Percentiles rank a stretch among this genome's conserved stretches.
These are phyloP conservation scores for Vickermania ingenoplastis DNA, from an alignment of 208 protist genomes.

Conservation along the genomic window DNA sequence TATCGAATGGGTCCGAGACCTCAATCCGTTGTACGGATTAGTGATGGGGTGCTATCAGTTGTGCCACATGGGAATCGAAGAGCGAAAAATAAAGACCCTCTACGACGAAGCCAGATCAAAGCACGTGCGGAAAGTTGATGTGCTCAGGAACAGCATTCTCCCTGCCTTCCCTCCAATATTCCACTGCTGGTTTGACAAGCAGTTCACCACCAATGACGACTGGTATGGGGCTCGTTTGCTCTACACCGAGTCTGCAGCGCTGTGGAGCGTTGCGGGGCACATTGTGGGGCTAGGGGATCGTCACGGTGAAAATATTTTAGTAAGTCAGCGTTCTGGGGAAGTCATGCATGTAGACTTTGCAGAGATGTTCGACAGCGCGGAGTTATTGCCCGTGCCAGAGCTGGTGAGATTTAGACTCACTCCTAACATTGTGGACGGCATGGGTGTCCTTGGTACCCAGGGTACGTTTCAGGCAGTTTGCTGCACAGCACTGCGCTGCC, in stretches of 20 bases:
- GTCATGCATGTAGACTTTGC: constrained; percentile 94
- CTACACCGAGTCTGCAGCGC: constrained; percentile 84
- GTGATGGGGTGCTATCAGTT: constrained; percentile 63
- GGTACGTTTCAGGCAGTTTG: constrained; percentile 87
- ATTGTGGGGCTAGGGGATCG: constrained; percentile 92
- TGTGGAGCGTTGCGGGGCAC: constrained; percentile 95
- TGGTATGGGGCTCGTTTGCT: constrained; percentile 86
- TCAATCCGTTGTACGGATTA: constrained; percentile 64
- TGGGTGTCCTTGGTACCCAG: constrained; percentile 90
- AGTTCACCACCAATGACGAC: constrained; percentile 75
- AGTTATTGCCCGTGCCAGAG: constrained; percentile 90
- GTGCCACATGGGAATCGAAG: constrained; percentile 36
- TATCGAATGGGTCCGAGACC: constrained; percentile 94
- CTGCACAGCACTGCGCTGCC: constrained; percentile 78
- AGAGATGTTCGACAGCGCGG: constrained; percentile 95
- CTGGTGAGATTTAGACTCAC: constrained; percentile 96
- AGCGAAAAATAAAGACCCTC: background rate
- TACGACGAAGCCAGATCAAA: constrained; percentile 10
- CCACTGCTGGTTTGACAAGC: constrained; percentile 89
- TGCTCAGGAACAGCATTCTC: constrained; percentile 75
- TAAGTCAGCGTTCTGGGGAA: constrained; percentile 82
- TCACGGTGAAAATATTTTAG: constrained; percentile 94
- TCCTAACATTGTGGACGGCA: constrained; percentile 93
- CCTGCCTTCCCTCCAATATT: constrained; percentile 75
- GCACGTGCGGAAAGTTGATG: constrained; percentile 44